A percentile compares a stretch with the other conserved stretches of the same genome.
phyloP scores from a whole-genome alignment of 2,329 filamentous ascomycete species.

The Neofusicoccum umdonicola region DNA sequence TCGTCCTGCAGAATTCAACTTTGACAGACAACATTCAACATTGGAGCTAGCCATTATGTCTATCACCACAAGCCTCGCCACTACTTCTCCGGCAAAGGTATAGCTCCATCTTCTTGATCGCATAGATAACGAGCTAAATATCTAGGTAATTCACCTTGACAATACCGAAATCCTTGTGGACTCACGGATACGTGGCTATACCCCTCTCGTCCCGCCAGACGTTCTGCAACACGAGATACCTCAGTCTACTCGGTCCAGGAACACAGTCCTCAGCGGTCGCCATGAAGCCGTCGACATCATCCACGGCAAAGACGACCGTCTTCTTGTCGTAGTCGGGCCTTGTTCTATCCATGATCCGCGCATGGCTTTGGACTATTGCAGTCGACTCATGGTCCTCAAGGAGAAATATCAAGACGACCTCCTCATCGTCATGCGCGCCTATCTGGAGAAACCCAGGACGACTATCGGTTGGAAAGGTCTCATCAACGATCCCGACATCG shows the following conservation, averaged over 20 bases:
- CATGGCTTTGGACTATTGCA: slow-evolving; percentile 89
- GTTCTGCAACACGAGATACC: slow-evolving; percentile 92
- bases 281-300: slow-evolving; percentile 61
- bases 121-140: too few species aligned
- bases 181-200: slow-evolving; percentile 72
- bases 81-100: too few species aligned
- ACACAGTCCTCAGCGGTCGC: slow-evolving; percentile 59
- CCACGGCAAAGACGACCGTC: slow-evolving; percentile 57
- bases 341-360: slow-evolving; percentile 96
- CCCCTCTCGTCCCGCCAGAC: slow-evolving; percentile 87
- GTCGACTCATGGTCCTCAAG: slow-evolving; percentile 74
- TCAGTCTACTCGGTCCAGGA: slow-evolving; percentile 50
- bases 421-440: slow-evolving; percentile 94
- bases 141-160: too few species aligned
- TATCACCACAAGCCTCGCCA: too few species aligned
- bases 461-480: slow-evolving; percentile 98
- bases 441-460: slow-evolving; percentile 97
- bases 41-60: too few species aligned
- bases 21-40: too few species aligned
- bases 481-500: slow-evolving; percentile 97
- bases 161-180: slow-evolving; percentile 35
- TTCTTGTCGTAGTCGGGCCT: slow-evolving; percentile 83
- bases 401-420: slow-evolving; percentile 87
- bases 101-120: too few species aligned
- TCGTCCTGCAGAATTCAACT: too few species aligned